A percentile compares a stretch with the other conserved stretches of the same genome.
phyloP scores from a whole-genome alignment of 129 eudicot genomes.

The Ambrosia trifida region DNA sequence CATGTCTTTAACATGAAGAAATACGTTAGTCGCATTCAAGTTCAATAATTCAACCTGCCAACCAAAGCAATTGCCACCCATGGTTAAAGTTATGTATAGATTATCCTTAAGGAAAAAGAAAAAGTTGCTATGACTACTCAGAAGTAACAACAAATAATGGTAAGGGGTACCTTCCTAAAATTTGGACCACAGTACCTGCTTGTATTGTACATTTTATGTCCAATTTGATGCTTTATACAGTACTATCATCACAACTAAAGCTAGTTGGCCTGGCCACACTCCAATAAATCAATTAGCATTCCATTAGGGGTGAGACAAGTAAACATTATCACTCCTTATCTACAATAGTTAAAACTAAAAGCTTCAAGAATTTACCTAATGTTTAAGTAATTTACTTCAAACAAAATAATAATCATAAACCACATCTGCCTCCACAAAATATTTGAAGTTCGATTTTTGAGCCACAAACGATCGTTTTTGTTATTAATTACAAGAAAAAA shows the following conservation, averaged over 20 bases:
- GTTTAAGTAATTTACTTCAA: background rate
- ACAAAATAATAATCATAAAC: background rate
- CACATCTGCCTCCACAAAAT: background rate
- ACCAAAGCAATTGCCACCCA: background rate
- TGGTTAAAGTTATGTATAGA: background rate
- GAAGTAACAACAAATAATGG: conserved; percentile 27
- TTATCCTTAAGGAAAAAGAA: background rate
- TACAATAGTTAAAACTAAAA: background rate
- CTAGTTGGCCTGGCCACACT: conserved; percentile 39
- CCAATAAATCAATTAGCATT: conserved; percentile 21
- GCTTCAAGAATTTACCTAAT: background rate
- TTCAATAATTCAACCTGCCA: background rate
- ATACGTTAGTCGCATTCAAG: background rate
- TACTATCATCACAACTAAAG: conserved; percentile 39
- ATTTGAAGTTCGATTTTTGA: background rate
- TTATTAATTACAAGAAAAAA: background rate
- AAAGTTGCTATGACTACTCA: background rate
- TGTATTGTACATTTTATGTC: conserved; percentile 29
- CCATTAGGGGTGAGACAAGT: conserved; percentile 5
- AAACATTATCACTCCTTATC: conserved; percentile 3
- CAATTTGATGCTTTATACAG: conserved; percentile 34
- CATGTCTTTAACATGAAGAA: background rate
- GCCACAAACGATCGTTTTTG: background rate
- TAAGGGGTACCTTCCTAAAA: conserved; percentile 7
- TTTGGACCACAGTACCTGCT: conserved; percentile 33